Percentiles rank a stretch among this genome's conserved stretches.
phyloP scores from a whole-genome alignment of 352 stramenopile species.

The Pythium biforme region DNA sequence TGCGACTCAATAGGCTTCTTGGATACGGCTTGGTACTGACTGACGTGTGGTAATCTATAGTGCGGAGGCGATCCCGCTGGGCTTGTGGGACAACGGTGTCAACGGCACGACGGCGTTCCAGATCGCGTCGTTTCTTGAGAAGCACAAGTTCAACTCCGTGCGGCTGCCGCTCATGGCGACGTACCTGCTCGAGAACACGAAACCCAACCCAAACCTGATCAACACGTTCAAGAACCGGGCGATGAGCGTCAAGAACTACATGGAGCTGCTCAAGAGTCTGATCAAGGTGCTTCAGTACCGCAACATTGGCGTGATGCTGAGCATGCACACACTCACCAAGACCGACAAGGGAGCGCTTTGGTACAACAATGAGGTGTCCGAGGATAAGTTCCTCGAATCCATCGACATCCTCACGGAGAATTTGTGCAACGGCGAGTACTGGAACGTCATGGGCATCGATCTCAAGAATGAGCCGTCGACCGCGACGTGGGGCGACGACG shows the following conservation, averaged over 20 bases:
- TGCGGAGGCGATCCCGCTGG: constrained; percentile 51
- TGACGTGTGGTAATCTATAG: constrained; percentile 19
- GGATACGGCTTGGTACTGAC: not conserved
- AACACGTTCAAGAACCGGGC: constrained; percentile 56
- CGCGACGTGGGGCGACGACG: constrained; percentile 50
- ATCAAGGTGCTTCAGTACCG: constrained; percentile 41
- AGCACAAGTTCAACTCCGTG: constrained; percentile 83
- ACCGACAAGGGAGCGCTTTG: constrained; percentile 34
- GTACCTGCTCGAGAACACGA: constrained; percentile 58
- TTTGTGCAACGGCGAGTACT: constrained; percentile 62
- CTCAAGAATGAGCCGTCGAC: constrained; percentile 64
- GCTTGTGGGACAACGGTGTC: constrained; percentile 56
- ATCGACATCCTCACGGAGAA: constrained; percentile 41
- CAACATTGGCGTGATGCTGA: constrained; percentile 43
- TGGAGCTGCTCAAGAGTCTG: constrained; percentile 42
- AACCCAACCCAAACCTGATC: constrained; percentile 33
- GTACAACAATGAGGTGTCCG: constrained; percentile 31
- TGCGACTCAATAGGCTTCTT: not conserved
- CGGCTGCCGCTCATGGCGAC: constrained; percentile 62
- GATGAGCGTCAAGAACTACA: constrained; percentile 39
- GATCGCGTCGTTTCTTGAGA: constrained; percentile 59
- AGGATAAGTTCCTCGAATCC: constrained; percentile 30
- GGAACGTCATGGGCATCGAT: constrained; percentile 75
- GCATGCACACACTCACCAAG: constrained; percentile 38
- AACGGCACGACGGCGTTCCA: constrained; percentile 62